phyloP scores from a whole-genome alignment of 2,329 filamentous ascomycete genomes.

The Delphinella strobiligena region DNA sequence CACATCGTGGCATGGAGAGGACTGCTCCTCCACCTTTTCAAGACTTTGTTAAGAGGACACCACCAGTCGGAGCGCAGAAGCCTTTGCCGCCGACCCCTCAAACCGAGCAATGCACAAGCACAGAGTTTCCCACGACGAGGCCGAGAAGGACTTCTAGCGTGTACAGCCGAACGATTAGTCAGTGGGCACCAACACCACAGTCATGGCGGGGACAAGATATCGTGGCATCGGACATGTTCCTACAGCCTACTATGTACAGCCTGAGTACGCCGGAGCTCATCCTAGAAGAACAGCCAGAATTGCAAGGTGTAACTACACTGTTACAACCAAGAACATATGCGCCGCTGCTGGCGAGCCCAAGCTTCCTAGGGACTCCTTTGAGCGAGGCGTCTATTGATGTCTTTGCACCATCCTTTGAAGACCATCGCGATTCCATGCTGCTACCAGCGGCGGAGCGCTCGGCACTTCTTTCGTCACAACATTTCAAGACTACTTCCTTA shows the following conservation, averaged over 20 bases:
- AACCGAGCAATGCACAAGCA: not conserved
- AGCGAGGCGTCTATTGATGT: too few relatives aligned
- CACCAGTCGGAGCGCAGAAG: constrained; percentile 16
- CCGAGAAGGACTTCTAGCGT: constrained; percentile 18
- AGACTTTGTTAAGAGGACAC: constrained; percentile 19
- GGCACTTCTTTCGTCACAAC: constrained; percentile 1
- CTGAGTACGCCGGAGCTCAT: constrained; percentile 7
- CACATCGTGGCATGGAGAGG: constrained; percentile 15
- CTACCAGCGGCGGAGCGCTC: not conserved
- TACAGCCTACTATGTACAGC: constrained; percentile 14
- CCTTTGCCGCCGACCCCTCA: constrained; percentile 19
- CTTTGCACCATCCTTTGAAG: too few relatives aligned
- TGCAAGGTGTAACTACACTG: not conserved
- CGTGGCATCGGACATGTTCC: constrained; percentile 13
- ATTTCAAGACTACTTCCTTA: constrained; percentile 4
- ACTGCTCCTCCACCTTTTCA: constrained; percentile 18
- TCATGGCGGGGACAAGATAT: constrained; percentile 8
- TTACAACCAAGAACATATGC: constrained; percentile 2
- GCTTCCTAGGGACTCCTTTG: constrained; percentile 1
- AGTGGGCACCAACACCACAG: constrained; percentile 13
- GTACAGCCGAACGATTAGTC: constrained; percentile 21
- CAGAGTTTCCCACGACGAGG: not conserved
- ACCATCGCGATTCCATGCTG: not conserved
- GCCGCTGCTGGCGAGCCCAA: constrained; percentile 5
- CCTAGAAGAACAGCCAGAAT: not conserved